phyloP scores from a whole-genome alignment of 1,284 basidiomycete genomes.

The Ustilago loliicola region DNA sequence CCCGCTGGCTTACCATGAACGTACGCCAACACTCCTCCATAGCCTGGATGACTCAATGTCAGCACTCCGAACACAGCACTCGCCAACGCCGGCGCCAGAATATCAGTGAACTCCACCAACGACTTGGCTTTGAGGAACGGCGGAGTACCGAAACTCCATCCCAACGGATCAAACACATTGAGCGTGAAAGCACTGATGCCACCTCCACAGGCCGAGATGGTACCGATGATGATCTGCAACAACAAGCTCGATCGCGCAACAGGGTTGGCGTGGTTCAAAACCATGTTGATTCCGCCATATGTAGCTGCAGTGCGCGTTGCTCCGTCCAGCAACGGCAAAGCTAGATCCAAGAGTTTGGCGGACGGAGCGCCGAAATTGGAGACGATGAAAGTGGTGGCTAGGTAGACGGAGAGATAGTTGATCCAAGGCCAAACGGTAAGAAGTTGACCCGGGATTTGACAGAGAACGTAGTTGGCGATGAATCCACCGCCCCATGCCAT shows the following conservation, averaged over 20 bases:
- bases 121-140: constrained; percentile 50
- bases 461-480: constrained; percentile 52
- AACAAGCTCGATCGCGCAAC: constrained; percentile 32
- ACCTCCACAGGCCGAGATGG: constrained; percentile 59
- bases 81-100: constrained; percentile 53
- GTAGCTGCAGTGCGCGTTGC: constrained; percentile 56
- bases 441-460: constrained; percentile 55
- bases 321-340: constrained; percentile 56
- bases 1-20: constrained; percentile 15
- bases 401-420: constrained; percentile 60
- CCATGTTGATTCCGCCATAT: constrained; percentile 50
- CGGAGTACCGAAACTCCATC: constrained; percentile 56
- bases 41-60: constrained; percentile 47
- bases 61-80: constrained; percentile 43
- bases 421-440: constrained; percentile 54
- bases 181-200: constrained; percentile 60
- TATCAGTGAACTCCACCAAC: constrained; percentile 54
- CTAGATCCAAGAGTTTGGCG: constrained; percentile 48
- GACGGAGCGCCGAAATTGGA: constrained; percentile 25
- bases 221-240: constrained; percentile 55
- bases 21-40: constrained; percentile 17
- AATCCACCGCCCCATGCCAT: constrained; percentile 66
- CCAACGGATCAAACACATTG: constrained; percentile 55
- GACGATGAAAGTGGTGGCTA: constrained; percentile 14
- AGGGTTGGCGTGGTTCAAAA: constrained; percentile 44